These are phyloP conservation scores for Phaeosphaeria sp. DNA, from an alignment of 2,329 filamentous ascomycete species.

Conservation along the genomic window DNA sequence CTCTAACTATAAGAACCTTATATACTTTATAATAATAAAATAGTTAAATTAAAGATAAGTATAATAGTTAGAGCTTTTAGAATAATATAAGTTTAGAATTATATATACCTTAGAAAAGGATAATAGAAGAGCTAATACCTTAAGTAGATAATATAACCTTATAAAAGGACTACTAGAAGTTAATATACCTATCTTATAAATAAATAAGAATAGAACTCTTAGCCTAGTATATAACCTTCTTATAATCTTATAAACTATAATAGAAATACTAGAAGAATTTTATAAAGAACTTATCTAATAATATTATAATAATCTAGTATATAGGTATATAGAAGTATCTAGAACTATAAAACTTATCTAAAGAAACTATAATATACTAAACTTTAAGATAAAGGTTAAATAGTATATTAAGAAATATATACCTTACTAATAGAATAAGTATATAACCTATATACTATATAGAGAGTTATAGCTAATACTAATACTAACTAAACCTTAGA, in stretches of 20 bases:
- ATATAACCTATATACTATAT: constrained; percentile 1
- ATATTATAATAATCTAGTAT: too few relatives aligned
- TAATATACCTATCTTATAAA: neutral
- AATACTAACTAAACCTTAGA: constrained; percentile 3
- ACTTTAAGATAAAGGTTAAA: neutral
- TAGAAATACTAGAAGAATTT: constrained; percentile 3
- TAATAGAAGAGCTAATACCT: constrained; percentile 2
- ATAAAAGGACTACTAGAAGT: neutral
- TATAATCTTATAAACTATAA: constrained; percentile 1
- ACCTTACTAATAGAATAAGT: constrained; percentile 7
- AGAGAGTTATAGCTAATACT: neutral
- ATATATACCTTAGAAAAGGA: constrained; percentile 6
- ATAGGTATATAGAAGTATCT: too few relatives aligned
- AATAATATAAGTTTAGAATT: constrained; percentile 7
- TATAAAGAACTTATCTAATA: constrained; percentile 5
- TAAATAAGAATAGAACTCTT: neutral
- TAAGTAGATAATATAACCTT: constrained; percentile 4
- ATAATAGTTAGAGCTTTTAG: neutral
- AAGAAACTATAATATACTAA: neutral
- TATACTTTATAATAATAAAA: constrained; percentile 2
- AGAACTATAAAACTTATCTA: too few relatives aligned
- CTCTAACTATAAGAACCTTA: constrained; percentile 5
- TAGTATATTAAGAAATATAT: constrained; percentile 6
- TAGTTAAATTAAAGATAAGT: constrained; percentile 1
- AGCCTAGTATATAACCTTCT: neutral